A percentile compares a stretch with the other conserved stretches of the same genome.
phyloP scores from a whole-genome alignment of 116 monocot species.

The Trichopus zeylanicus region DNA sequence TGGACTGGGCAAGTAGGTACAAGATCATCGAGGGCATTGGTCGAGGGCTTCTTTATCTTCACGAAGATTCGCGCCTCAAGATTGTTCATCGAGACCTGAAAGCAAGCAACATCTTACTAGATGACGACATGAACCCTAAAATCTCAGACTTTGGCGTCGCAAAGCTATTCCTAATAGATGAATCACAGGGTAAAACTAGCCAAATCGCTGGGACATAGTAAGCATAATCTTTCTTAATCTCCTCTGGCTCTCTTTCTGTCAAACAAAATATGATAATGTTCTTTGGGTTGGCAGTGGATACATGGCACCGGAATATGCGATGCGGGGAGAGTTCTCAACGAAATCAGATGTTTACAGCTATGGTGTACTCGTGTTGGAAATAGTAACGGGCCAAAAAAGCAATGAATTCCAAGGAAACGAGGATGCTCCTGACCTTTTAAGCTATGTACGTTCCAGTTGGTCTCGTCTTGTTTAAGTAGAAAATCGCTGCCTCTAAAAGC shows the following conservation, averaged over 20 bases:
- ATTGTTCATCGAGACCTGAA: constrained; percentile 27
- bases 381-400: neutral
- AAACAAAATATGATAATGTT: neutral
- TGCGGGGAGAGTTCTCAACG: neutral
- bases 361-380: neutral
- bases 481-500: too few relatives aligned
- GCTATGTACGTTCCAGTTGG: neutral
- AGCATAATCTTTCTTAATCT: neutral
- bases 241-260: neutral
- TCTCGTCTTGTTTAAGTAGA: neutral
- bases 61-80: constrained; percentile 11
- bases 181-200: constrained; percentile 3
- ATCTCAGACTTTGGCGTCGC: constrained; percentile 25
- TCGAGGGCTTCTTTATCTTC: constrained; percentile 20
- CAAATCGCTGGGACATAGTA: constrained; percentile 23
- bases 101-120: constrained; percentile 18
- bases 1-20: constrained; percentile 13
- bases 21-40: constrained; percentile 16
- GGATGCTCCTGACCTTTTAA: neutral
- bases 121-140: constrained; percentile 22
- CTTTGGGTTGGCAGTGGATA: constrained; percentile 3
- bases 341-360: constrained; percentile 4
- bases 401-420: neutral
- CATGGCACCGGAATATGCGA: constrained; percentile 6
- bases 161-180: constrained; percentile 12